Conservation (phyloP, 768 basidiomycete species). For the Polyporus arcularius region DNA sequence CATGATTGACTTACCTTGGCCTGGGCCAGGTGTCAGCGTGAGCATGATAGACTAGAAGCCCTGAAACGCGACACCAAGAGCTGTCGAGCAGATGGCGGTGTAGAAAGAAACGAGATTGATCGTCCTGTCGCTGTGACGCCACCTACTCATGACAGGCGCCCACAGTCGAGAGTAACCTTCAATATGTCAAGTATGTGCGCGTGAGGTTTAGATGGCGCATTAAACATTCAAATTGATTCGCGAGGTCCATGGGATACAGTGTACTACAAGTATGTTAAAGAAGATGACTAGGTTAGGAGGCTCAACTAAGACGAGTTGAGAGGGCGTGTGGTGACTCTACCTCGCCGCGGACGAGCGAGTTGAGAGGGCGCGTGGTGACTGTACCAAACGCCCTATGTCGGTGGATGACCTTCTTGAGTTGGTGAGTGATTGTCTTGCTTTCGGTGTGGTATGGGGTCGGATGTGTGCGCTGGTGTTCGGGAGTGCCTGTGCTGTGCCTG, state of each 20-base stretch:
- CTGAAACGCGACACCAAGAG: background rate
- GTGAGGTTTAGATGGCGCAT: no score
- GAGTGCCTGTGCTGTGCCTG: background rate
- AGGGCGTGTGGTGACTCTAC: conserved; percentile 42
- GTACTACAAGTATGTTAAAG: no score
- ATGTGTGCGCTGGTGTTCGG: conserved; percentile 45
- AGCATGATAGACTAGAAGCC: no score
- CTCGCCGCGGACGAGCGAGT: background rate
- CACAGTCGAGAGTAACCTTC: no score
- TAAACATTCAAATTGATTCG: no score
- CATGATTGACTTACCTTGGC: background rate
- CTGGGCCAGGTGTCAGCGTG: no score
- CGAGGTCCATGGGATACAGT: no score
- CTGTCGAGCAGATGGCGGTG: conserved; percentile 4
- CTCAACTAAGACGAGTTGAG: background rate
- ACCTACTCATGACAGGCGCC: no score
- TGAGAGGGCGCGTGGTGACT: conserved; percentile 44
- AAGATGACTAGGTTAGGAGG: background rate
- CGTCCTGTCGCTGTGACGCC: no score
- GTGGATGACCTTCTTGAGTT: conserved; percentile 61
- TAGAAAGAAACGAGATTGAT: background rate
- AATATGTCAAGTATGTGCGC: no score
- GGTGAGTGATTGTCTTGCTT: conserved; percentile 30
- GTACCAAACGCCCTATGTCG: conserved; percentile 50
- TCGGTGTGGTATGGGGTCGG: conserved; percentile 72